A percentile compares a stretch with the other conserved stretches of the same genome.
Conservation (phyloP, 768 basidiomycete species). For the Lenzites betulinus region DNA sequence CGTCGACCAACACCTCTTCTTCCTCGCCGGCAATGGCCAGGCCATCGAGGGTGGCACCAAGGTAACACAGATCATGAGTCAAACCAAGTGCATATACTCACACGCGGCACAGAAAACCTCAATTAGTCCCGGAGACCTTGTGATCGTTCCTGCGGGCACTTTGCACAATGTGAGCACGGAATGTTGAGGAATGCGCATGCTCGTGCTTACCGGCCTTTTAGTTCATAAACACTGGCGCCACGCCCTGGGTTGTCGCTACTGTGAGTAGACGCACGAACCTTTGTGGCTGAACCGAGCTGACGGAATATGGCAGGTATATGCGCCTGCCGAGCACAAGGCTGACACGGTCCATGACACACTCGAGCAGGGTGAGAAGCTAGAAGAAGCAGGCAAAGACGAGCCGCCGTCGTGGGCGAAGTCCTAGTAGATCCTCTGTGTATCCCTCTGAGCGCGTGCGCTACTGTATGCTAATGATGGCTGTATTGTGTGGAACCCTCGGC, state of each 20-base stretch:
- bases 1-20: slow-evolving; percentile 32
- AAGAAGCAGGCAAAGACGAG: slow-evolving; percentile 33
- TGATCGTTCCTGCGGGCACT: slow-evolving; percentile 32
- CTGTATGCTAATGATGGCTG: neutral
- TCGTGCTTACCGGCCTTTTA: slow-evolving; percentile 9
- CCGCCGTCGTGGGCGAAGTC: slow-evolving; percentile 30
- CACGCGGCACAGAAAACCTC: slow-evolving; percentile 13
- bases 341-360: slow-evolving; percentile 30
- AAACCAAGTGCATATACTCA: neutral
- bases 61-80: no score
- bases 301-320: slow-evolving; percentile 27
- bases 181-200: neutral
- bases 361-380: slow-evolving; percentile 31
- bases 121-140: slow-evolving; percentile 28
- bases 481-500: neutral
- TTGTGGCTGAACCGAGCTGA: neutral
- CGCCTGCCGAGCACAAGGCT: slow-evolving; percentile 33
- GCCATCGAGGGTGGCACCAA: slow-evolving; percentile 25
- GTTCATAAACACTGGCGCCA: slow-evolving; percentile 32
- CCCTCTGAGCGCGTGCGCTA: neutral
- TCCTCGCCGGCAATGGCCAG: slow-evolving; percentile 30
- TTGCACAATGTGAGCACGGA: slow-evolving; percentile 14
- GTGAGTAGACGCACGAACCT: slow-evolving; percentile 11
- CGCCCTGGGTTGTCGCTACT: slow-evolving; percentile 29
- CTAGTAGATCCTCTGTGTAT: neutral